phyloP scores from a whole-genome alignment of 768 basidiomycete species.

The Termitomyces sp. region DNA sequence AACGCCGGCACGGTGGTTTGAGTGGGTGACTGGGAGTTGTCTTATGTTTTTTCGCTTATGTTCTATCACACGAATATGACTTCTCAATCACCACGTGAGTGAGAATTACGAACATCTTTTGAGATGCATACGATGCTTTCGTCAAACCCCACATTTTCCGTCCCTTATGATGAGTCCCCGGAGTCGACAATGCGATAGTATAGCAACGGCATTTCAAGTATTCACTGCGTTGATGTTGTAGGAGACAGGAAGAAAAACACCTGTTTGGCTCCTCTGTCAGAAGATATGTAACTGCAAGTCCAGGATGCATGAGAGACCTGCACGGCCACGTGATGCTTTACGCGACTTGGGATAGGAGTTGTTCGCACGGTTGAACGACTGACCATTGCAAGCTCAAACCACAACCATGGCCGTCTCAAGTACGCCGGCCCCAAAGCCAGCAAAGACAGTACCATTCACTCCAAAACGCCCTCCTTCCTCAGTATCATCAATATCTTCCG shows the following conservation, averaged over 20 bases:
- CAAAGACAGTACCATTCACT: slow-evolving; percentile 45
- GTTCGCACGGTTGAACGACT: slow-evolving; percentile 15
- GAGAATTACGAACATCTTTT: neutral
- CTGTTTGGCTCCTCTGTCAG: too few relatives aligned
- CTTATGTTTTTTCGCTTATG: slow-evolving; percentile 14
- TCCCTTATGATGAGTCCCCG: too few relatives aligned
- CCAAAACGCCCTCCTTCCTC: slow-evolving; percentile 48
- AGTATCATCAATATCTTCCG: slow-evolving; percentile 16
- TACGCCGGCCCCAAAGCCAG: slow-evolving; percentile 32
- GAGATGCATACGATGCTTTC: neutral
- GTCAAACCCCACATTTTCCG: neutral
- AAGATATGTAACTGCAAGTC: too few relatives aligned
- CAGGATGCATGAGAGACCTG: too few relatives aligned
- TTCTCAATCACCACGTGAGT: neutral
- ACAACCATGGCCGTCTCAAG: slow-evolving; percentile 20
- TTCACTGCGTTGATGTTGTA: too few relatives aligned
- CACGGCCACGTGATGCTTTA: slow-evolving; percentile 13
- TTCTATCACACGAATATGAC: slow-evolving; percentile 17
- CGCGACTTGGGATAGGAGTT: neutral
- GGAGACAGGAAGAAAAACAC: too few relatives aligned
- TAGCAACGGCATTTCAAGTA: too few relatives aligned
- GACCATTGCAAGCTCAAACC: neutral
- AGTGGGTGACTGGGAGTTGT: slow-evolving; percentile 22
- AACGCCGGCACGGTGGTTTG: slow-evolving; percentile 98
- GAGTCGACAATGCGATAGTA: too few relatives aligned